Base-by-base conservation (phyloP, 202 grass and related monocot species). In the Hordeum pubiflorum region DNA sequence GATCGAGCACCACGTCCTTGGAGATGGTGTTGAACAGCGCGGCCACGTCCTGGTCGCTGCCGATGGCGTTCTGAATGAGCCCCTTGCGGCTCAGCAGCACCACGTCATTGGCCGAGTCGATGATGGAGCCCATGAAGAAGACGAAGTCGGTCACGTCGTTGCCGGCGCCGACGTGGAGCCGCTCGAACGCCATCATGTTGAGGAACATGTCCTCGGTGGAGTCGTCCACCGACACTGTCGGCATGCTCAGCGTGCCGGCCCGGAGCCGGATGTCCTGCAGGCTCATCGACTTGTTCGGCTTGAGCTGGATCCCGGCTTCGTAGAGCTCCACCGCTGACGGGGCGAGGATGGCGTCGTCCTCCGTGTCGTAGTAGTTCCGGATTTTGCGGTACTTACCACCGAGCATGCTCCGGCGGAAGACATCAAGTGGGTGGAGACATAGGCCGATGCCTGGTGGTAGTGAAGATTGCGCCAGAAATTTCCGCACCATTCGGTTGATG, bases 401-500 rank as follows among this genome's bases (percentile, higher is more conserved):
- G 21, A 22, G 23, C 23, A 12, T 27, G 21, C 21, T 11, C 22
- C 58, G 86, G 1, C 91, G 91, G 52, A 86, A 82, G 2, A 93
- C 15, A 50, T 97, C 94, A 0, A 97, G 89, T 0, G 89, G 79
- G 73, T 97, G 91, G 20, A 93, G 83, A 0, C 87, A 63, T 33
- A 88, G 37, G 12, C 57, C 83, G 0, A 14, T 9, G 5, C 62
- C 56, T 0, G 27, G 0, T 3, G 63, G 0, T 1, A 43, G 15
- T 0, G 87, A 32, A 1, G 13, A 6, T 13, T 68, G 68, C 2
- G 78, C 78, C 20, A 86, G 14, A 87, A 91, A 93, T 58, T 58
- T 74, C 9, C 88, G 71, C 33, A 97, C 91, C 74, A 93, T 86
- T 77, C 39, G 89, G 73, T 97, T 97, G 81, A 97, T 87, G 0